Evolutionary conservation across 192 early-diverging fungal species (phyloP), one percentile per base, ranked within the genome.

Genomic region (Mortierella alpina): DNA sequence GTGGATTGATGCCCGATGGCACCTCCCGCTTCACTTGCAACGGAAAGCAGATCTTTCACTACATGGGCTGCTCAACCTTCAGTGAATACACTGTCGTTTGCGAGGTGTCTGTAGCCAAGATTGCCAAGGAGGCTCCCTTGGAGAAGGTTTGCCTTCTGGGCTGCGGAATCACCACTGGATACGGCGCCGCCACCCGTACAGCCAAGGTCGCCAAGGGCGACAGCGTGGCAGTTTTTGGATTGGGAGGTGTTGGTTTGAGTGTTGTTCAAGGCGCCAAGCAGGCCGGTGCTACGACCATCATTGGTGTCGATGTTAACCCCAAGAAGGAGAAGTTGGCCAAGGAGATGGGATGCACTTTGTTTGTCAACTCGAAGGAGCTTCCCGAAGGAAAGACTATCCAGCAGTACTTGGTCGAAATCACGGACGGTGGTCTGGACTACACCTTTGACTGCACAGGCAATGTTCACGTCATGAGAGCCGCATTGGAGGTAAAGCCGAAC

Each of bases 381-480:
- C 69, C 63, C 22, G 58, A 51, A 52, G 76, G 76, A 40, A 79
- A 79, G 76, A 79, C 62, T 40, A 79, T 79, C 41, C 70, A 85
- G 72, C 77, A 91, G 64, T 88, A 95, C 60, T 87, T 99, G 70
- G 91, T 96, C 31, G 94, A 96, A 39, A 90, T 95, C 82, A 97
- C 95, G 39, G 96, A 97, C 70, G 96, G 97, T 70, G 97, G 97
- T 53, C 90, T 97, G 41, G 97, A 99, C 75, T 96, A 97, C 77
- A 95, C 95, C 45, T 98, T 99, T 70, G 97, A 99, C 79, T 96
- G 95, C 87, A 95, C 94, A 70, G 97, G 93, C 62, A 98, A 97
- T 61, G 89, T 93, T 22, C 78, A 93, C 49, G 92, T 98, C 40
- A 99, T 99, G 97, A 90, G 97, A 53, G 90, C 96, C 31, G 97